A percentile compares a stretch with the other conserved stretches of the same genome.
These are phyloP conservation scores for Chalciporus chontae DNA, from an alignment of 768 basidiomycete genomes.

Conservation along the genomic window DNA sequence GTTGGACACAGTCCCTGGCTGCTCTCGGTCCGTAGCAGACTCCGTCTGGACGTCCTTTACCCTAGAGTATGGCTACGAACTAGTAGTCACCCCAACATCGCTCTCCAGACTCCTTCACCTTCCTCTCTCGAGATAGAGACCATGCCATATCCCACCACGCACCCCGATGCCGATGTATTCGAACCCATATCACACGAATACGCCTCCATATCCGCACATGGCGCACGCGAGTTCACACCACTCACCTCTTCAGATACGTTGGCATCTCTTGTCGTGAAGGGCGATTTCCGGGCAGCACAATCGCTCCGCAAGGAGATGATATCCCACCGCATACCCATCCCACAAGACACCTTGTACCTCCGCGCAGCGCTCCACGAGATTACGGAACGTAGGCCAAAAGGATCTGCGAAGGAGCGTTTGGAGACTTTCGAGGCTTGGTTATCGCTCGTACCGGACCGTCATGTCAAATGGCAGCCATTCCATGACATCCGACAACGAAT, in stretches of 20 bases:
- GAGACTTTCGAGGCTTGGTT: conserved; percentile 41
- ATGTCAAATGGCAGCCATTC: conserved; percentile 18
- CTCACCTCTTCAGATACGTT: conserved; percentile 25
- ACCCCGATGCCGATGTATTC: conserved; percentile 35
- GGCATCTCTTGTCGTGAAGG: conserved; percentile 17
- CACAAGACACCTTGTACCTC: conserved; percentile 34
- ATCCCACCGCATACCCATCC: conserved; percentile 36
- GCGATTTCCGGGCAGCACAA: conserved; percentile 28
- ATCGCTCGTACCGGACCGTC: conserved; percentile 37
- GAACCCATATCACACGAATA: conserved; percentile 37
- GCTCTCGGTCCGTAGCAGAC: conserved; percentile 12
- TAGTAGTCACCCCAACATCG: conserved; percentile 21
- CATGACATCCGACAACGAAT: conserved; percentile 31
- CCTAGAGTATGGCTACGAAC: conserved; percentile 15
- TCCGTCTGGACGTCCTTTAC: conserved; percentile 11
- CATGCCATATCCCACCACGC: conserved; percentile 32
- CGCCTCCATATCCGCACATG: conserved; percentile 8
- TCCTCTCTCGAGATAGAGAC: conserved; percentile 34
- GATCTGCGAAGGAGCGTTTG: conserved; percentile 15
- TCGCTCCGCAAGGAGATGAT: conserved; percentile 39
- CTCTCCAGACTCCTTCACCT: conserved; percentile 32
- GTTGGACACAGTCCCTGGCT: conserved; percentile 12
- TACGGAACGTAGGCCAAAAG: conserved; percentile 11
- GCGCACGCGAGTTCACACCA: conserved; percentile 15
- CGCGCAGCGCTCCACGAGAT: conserved; percentile 35